These are phyloP conservation scores for Globisporangium rhizosaccharum DNA, from an alignment of 352 stramenopile species.

Conservation along the genomic window DNA sequence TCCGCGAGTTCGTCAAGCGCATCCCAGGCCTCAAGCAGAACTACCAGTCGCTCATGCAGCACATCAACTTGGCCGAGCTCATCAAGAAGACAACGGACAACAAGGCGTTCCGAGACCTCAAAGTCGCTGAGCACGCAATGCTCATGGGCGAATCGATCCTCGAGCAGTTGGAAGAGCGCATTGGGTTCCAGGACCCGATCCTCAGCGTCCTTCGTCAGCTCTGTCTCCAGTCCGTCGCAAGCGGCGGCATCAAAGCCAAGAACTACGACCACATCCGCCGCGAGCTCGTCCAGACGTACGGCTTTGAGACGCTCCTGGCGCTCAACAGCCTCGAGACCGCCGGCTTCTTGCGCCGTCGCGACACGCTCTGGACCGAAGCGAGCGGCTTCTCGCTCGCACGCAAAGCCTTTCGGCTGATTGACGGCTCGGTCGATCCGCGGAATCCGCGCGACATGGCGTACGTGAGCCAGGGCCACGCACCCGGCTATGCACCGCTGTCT, in stretches of 20 bases:
- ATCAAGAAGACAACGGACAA: constrained; percentile 94
- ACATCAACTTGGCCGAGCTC: constrained; percentile 96
- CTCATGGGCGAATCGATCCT: constrained; percentile 94
- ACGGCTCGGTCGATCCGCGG: constrained; percentile 91
- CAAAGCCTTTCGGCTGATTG: constrained; percentile 93
- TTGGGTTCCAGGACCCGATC: constrained; percentile 90
- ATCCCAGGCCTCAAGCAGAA: constrained; percentile 93
- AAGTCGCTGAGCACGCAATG: constrained; percentile 93
- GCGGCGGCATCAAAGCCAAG: constrained; percentile 91
- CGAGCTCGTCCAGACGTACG: constrained; percentile 96
- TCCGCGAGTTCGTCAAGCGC: constrained; percentile 98
- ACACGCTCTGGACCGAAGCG: constrained; percentile 81
- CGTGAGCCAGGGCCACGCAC: constrained; percentile 67
- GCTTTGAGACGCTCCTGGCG: constrained; percentile 92
- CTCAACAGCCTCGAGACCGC: constrained; percentile 93
- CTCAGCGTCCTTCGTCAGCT: constrained; percentile 89
- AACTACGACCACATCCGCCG: constrained; percentile 92
- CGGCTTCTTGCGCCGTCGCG: constrained; percentile 86
- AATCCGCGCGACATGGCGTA: constrained; percentile 95
- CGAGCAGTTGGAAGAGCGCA: constrained; percentile 94
- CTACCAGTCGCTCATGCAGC: constrained; percentile 94
- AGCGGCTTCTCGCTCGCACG: constrained; percentile 82
- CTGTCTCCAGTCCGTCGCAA: constrained; percentile 92
- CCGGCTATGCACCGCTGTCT: constrained; percentile 92
- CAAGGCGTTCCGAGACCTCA: constrained; percentile 91